Conservation (phyloP, 345 rosid genomes). For the Lumnitzera racemosa region DNA sequence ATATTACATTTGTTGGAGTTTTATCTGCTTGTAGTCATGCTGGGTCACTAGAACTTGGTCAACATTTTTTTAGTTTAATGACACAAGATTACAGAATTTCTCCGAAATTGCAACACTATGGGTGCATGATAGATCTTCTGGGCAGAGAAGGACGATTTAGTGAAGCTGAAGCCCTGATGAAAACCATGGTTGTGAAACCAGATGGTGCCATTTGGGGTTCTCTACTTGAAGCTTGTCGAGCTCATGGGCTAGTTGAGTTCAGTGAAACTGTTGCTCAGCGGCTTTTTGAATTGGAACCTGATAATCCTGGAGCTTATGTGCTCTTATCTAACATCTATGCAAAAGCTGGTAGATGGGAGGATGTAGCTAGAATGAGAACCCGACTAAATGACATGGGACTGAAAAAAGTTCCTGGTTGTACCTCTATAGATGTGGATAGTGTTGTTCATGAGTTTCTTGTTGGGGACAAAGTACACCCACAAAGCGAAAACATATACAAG, state of each 20-base stretch:
- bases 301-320: constrained; percentile 51
- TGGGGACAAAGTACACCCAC: constrained; percentile 58
- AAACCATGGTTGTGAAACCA: constrained; percentile 46
- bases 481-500: constrained; percentile 40
- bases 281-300: constrained; percentile 47
- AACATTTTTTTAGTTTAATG: constrained; percentile 45
- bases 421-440: constrained; percentile 60
- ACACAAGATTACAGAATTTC: constrained; percentile 35
- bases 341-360: constrained; percentile 60
- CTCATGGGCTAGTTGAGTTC: constrained; percentile 38
- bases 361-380: constrained; percentile 51
- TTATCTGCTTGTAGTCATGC: constrained; percentile 73
- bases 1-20: constrained; percentile 57
- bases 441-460: constrained; percentile 74
- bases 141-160: constrained; percentile 56
- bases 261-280: constrained; percentile 47
- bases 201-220: constrained; percentile 81
- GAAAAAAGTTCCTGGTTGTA: constrained; percentile 75
- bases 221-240: constrained; percentile 57
- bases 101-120: constrained; percentile 64
- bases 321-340: constrained; percentile 83
- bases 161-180: constrained; percentile 49
- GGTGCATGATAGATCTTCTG: constrained; percentile 69
- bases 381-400: constrained; percentile 47
- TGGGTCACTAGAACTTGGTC: constrained; percentile 54